Percentiles rank a stretch among this genome's conserved stretches.
These are phyloP conservation scores for Neopestalotiopsis clavispora DNA, from an alignment of 2,329 filamentous ascomycete genomes.

Conservation along the genomic window DNA sequence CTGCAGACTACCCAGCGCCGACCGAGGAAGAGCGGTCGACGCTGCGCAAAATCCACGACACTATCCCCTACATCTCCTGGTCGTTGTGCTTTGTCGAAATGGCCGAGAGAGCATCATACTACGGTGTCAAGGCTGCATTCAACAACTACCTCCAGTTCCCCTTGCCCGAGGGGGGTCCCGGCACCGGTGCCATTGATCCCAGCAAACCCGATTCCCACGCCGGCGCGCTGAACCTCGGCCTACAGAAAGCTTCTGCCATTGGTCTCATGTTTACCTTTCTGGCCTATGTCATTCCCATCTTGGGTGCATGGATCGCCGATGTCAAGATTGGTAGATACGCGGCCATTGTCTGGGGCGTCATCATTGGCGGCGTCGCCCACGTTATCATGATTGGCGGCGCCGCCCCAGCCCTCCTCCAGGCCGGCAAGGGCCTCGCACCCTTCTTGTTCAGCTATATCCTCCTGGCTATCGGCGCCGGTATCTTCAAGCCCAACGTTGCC, in stretches of 20 bases:
- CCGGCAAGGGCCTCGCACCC: slow-evolving; percentile 50
- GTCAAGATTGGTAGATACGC: slow-evolving; percentile 69
- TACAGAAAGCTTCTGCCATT: slow-evolving; percentile 51
- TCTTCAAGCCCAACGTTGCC: slow-evolving; percentile 82
- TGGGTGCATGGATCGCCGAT: slow-evolving; percentile 65
- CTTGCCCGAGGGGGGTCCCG: slow-evolving; percentile 48
- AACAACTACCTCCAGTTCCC: slow-evolving; percentile 61
- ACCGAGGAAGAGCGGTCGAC: slow-evolving; percentile 51
- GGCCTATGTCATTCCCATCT: slow-evolving; percentile 52
- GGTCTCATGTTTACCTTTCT: slow-evolving; percentile 52
- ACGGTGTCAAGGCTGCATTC: slow-evolving; percentile 54
- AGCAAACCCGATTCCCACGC: slow-evolving; percentile 43
- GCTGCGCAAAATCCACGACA: slow-evolving; percentile 51
- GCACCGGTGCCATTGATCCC: slow-evolving; percentile 38
- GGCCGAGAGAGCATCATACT: slow-evolving; percentile 58
- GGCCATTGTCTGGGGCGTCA: slow-evolving; percentile 62
- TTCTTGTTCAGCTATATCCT: slow-evolving; percentile 69
- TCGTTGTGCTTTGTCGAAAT: slow-evolving; percentile 55
- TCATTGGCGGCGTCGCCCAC: slow-evolving; percentile 66
- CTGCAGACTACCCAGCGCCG: slow-evolving; percentile 40
- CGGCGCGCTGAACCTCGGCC: slow-evolving; percentile 56
- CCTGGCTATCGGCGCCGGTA: slow-evolving; percentile 70
- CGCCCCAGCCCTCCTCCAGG: slow-evolving; percentile 61
- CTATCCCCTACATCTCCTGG: slow-evolving; percentile 49
- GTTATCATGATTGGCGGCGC: slow-evolving; percentile 68